A percentile compares a stretch with the other conserved stretches of the same genome.
phyloP scores from a whole-genome alignment of 1,284 basidiomycete species.

The Papiliotrema fonsecae region DNA sequence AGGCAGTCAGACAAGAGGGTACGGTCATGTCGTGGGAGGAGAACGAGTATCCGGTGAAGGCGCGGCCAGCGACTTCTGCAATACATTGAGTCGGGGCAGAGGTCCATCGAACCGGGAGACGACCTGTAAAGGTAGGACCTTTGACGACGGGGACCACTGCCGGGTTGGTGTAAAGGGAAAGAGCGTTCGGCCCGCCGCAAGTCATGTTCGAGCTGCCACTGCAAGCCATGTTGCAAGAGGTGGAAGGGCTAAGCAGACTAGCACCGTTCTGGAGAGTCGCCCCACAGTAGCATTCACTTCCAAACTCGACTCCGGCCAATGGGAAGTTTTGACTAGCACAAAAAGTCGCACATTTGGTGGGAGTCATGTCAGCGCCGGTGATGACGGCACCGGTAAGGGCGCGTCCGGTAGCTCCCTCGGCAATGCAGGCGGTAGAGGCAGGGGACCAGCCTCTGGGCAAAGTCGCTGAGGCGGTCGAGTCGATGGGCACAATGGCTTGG shows the following conservation, averaged over 20 bases:
- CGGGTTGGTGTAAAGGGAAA: slow-evolving; percentile 32
- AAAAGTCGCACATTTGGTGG: slow-evolving; percentile 21
- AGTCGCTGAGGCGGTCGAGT: background rate
- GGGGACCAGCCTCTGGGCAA: slow-evolving; percentile 15
- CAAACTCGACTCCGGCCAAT: slow-evolving; percentile 26
- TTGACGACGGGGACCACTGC: slow-evolving; percentile 2
- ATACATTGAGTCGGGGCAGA: slow-evolving; percentile 5
- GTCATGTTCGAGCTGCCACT: slow-evolving; percentile 18
- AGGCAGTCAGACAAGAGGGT: slow-evolving; percentile 14
- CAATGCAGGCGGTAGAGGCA: slow-evolving; percentile 13
- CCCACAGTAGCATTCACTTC: slow-evolving; percentile 30
- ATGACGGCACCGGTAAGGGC: slow-evolving; percentile 19
- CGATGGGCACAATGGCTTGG: too few relatives aligned
- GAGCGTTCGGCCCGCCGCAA: slow-evolving; percentile 26
- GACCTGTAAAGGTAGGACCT: background rate
- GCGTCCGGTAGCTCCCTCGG: slow-evolving; percentile 19
- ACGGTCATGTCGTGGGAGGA: slow-evolving; percentile 17
- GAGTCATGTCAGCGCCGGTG: slow-evolving; percentile 20
- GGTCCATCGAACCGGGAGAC: slow-evolving; percentile 1
- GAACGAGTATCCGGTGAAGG: slow-evolving; percentile 17
- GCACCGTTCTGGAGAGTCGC: slow-evolving; percentile 19
- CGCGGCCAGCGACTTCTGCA: slow-evolving; percentile 12
- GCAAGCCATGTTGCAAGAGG: slow-evolving; percentile 28
- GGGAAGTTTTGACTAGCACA: slow-evolving; percentile 28
- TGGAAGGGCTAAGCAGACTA: slow-evolving; percentile 10